These are phyloP conservation scores for Yamadazyma sp. DNA, from an alignment of 1,139 yeast species.

Conservation along the genomic window DNA sequence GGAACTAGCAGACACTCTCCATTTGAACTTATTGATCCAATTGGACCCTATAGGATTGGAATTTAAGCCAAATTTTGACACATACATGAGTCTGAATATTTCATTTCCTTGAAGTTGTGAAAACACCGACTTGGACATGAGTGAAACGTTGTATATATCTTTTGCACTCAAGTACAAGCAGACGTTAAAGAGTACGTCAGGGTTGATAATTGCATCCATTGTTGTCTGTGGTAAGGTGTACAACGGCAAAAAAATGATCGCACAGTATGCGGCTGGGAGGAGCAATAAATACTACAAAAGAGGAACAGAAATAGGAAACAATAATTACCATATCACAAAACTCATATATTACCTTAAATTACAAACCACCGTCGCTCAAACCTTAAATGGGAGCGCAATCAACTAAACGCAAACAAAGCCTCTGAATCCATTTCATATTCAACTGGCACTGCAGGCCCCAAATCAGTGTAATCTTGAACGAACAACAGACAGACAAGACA, in stretches of 20 bases:
- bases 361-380: slow-evolving; percentile 18
- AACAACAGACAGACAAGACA: slow-evolving; percentile 1
- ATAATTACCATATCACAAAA: background rate
- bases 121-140: slow-evolving; percentile 38
- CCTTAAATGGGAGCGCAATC: slow-evolving; percentile 18
- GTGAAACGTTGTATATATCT: slow-evolving; percentile 50
- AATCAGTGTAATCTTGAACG: slow-evolving; percentile 3
- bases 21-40: slow-evolving; percentile 53
- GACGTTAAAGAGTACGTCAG: slow-evolving; percentile 42
- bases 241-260: background rate
- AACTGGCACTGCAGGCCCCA: slow-evolving; percentile 20
- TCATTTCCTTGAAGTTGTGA: slow-evolving; percentile 28
- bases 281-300: background rate
- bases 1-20: slow-evolving; percentile 40
- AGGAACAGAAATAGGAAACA: background rate
- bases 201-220: slow-evolving; percentile 31
- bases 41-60: slow-evolving; percentile 30
- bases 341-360: slow-evolving; percentile 2
- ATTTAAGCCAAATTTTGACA: slow-evolving; percentile 48
- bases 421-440: slow-evolving; percentile 15
- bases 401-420: slow-evolving; percentile 14
- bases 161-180: slow-evolving; percentile 36
- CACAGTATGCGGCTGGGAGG: background rate
- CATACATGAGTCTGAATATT: slow-evolving; percentile 49
- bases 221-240: background rate